Evolutionary conservation across 345 rosid genomes (phyloP), one percentile per base, ranked within the genome.

Genomic region (Sisymbrium altissimum): DNA sequence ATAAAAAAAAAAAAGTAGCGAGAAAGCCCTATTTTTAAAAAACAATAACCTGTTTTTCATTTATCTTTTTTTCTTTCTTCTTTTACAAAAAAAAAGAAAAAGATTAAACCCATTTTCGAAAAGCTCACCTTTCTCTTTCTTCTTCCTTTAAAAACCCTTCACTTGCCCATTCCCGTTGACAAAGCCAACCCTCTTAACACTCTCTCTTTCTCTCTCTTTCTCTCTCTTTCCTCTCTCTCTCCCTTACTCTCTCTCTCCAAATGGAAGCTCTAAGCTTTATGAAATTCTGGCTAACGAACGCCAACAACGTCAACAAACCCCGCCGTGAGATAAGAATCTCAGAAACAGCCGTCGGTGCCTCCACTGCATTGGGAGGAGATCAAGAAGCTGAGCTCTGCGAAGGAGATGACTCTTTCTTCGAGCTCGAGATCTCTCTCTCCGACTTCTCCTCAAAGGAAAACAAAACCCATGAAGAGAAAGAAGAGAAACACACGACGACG

Each of bases 381-480:
- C 39, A 77, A 6, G 81, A 81, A 13, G 38, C 44, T n/a, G 87
- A 86, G 2, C 56, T 78, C 45, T 85, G 74, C 0, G 94, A 89
- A 59, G 98, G 80, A 49, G 98, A 94, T 3, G 98, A 94, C 66
- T 91, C 97, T 0, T 91, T 89, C 83, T 86, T 91, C 73, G 98
- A 94, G 65, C 71, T 94, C 68, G 89, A 94, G 82, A 86, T 94
- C 55, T 74, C 94, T 78, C 83, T 84, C 18, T 81, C 86, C 44
- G 84, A 78, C 44, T 60, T 55, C 69, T 80, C 81, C 75, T 49
- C 40, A 35, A 72, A 36, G 10, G 50, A 61, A 38, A 66, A 59
- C 38, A 68, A 70, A 63, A 55, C 52, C 41, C 1, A 44, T 11
- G 5, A 48, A 55, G 52, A 27, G 19, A 29, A 17, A 61, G 49